These are phyloP conservation scores for Tricholoma hemisulphureum DNA, from an alignment of 768 basidiomycete genomes.

Conservation along the genomic window DNA sequence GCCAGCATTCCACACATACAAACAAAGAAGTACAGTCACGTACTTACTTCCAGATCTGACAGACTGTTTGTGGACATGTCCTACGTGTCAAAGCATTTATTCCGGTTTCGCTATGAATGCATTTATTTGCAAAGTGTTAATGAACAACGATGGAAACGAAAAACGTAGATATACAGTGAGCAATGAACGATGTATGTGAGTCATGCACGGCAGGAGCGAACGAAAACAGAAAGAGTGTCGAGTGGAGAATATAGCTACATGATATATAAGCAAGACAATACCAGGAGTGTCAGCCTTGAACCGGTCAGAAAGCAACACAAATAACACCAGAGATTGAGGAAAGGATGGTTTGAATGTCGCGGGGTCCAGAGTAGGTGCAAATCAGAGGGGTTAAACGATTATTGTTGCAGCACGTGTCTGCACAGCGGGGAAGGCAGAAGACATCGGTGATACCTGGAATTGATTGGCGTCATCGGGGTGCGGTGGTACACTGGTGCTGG, in stretches of 20 bases:
- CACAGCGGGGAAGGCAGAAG: conserved; percentile 71
- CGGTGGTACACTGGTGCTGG: conserved; percentile 37
- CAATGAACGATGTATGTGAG: conserved; percentile 1
- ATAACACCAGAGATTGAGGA: background rate
- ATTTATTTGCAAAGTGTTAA: background rate
- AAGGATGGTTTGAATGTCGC: background rate
- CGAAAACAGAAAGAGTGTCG: background rate
- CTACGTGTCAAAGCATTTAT: background rate
- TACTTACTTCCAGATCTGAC: too few relatives aligned
- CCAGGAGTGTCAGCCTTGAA: background rate
- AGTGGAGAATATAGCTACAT: background rate
- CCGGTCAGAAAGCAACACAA: background rate
- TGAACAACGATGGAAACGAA: background rate
- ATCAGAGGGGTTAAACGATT: conserved; percentile 1
- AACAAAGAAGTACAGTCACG: too few relatives aligned
- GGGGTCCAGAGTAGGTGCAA: background rate
- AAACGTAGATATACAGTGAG: conserved; percentile 11
- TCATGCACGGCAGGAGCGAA: conserved; percentile 1
- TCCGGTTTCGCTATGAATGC: background rate
- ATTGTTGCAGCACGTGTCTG: conserved; percentile 36
- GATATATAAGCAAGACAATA: background rate
- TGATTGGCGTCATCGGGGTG: conserved; percentile 43
- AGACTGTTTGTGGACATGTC: too few relatives aligned
- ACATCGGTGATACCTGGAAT: conserved; percentile 73
- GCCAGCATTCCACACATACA: too few relatives aligned